Conservation (phyloP, 2,329 filamentous ascomycete species). For the Aureobasidium sp. region DNA sequence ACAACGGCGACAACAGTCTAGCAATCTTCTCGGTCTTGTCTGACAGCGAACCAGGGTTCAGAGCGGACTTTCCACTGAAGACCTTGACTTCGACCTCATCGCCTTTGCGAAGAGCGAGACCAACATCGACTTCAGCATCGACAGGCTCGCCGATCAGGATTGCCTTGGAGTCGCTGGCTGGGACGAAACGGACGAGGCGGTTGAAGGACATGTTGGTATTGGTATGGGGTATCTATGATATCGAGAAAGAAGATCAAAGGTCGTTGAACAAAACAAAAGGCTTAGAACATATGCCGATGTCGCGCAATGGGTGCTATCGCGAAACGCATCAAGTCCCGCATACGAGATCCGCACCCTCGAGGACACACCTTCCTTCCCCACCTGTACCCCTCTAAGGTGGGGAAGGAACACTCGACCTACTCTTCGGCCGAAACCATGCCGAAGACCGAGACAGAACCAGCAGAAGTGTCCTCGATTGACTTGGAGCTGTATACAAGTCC, state of each 20-base stretch:
- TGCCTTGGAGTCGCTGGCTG: constrained; percentile 14
- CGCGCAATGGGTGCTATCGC: neutral
- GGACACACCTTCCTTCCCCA: constrained; percentile 6
- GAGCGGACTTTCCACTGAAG: constrained; percentile 50
- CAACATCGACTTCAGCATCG: constrained; percentile 47
- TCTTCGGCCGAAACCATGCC: neutral
- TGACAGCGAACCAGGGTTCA: constrained; percentile 45
- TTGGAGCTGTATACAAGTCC: neutral
- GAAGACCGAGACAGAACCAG: neutral
- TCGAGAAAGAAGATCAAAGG: neutral
- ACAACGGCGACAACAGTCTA: constrained; percentile 42
- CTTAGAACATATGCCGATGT: neutral
- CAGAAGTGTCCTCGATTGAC: neutral
- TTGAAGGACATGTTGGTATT: constrained; percentile 13
- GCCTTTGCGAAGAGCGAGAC: constrained; percentile 46
- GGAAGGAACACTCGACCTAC: neutral
- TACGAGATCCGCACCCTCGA: neutral
- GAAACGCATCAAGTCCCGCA: constrained; percentile 5
- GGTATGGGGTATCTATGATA: neutral
- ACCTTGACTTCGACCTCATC: constrained; percentile 48
- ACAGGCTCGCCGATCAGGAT: constrained; percentile 15
- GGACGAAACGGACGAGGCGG: constrained; percentile 15
- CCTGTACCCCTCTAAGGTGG: neutral
- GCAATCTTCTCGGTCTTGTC: constrained; percentile 38
- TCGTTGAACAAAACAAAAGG: neutral